phyloP scores from a whole-genome alignment of 2,329 filamentous ascomycete species.

The Epichloe bromicola region DNA sequence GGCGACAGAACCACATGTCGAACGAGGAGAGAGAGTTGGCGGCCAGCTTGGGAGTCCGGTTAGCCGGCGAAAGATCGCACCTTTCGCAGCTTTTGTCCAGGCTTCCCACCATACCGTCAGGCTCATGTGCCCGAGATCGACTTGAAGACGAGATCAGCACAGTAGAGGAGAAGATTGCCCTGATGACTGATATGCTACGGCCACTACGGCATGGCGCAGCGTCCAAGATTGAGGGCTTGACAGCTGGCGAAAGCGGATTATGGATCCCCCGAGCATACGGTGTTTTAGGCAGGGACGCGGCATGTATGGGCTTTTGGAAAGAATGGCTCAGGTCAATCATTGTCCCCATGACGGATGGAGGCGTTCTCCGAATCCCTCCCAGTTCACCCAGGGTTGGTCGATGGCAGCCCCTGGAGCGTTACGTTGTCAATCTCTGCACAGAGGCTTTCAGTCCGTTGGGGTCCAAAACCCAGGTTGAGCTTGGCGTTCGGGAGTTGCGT shows the following conservation, averaged over 20 bases:
- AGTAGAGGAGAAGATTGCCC: slow-evolving; percentile 89
- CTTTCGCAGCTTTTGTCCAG: slow-evolving; percentile 77
- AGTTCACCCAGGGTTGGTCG: slow-evolving; percentile 83
- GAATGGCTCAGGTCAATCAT: slow-evolving; percentile 90
- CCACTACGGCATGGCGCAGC: slow-evolving; percentile 89
- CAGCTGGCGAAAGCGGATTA: slow-evolving; percentile 85
- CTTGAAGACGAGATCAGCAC: slow-evolving; percentile 90
- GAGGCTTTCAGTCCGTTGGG: slow-evolving; percentile 86
- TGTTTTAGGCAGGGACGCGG: slow-evolving; percentile 72
- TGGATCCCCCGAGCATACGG: slow-evolving; percentile 94
- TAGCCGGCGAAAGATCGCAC: slow-evolving; percentile 79
- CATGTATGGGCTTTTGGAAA: slow-evolving; percentile 89
- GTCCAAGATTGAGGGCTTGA: slow-evolving; percentile 92
- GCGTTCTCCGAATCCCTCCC: slow-evolving; percentile 66
- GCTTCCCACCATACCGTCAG: slow-evolving; percentile 68
- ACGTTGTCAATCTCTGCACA: slow-evolving; percentile 92
- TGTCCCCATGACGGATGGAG: slow-evolving; percentile 91
- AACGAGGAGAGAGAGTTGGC: slow-evolving; percentile 84
- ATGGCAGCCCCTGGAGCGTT: slow-evolving; percentile 94
- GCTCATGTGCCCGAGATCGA: slow-evolving; percentile 65
- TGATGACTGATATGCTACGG: slow-evolving; percentile 93
- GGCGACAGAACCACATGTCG: slow-evolving; percentile 78
- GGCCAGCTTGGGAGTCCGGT: slow-evolving; percentile 74
- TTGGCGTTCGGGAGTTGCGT: slow-evolving; percentile 77
- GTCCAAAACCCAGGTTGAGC: slow-evolving; percentile 90